A percentile compares a stretch with the other conserved stretches of the same genome.
These are phyloP conservation scores for Eucalyptus paniculata DNA, from an alignment of 345 rosid species.

Conservation along the genomic window DNA sequence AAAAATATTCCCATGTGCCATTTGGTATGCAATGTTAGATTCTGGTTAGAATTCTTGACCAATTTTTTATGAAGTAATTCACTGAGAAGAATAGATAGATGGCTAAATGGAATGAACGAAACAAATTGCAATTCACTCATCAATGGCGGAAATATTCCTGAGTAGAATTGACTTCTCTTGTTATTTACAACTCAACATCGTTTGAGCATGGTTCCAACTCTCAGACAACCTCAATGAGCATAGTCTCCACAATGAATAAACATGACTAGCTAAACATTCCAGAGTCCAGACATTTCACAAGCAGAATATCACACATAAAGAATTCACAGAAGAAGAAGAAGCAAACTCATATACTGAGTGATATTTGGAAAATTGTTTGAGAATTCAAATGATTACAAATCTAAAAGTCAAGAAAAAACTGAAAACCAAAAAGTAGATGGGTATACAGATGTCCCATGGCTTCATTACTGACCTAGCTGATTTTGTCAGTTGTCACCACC, in stretches of 20 bases:
- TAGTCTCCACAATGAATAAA: neutral
- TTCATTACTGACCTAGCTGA: neutral
- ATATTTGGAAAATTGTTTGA: neutral
- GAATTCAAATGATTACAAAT: neutral
- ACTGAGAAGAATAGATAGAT: neutral
- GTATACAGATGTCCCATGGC: neutral
- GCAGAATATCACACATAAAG: neutral
- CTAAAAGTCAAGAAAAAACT: neutral
- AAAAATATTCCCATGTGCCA: neutral
- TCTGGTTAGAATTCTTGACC: neutral
- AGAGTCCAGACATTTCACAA: neutral
- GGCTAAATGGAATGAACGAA: neutral
- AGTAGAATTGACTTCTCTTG: neutral
- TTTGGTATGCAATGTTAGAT: neutral
- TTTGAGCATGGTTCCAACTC: neutral
- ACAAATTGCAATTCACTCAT: neutral
- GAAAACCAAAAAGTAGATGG: neutral
- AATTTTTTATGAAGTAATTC: neutral
- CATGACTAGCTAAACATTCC: neutral
- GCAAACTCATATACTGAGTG: neutral
- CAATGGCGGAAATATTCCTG: neutral
- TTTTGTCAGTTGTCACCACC: neutral
- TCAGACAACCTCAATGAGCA: neutral
- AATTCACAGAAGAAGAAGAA: neutral
- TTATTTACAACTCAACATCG: neutral